Base-by-base conservation (phyloP, 257 asterid genomes). In the Nicotiana knightiana region DNA sequence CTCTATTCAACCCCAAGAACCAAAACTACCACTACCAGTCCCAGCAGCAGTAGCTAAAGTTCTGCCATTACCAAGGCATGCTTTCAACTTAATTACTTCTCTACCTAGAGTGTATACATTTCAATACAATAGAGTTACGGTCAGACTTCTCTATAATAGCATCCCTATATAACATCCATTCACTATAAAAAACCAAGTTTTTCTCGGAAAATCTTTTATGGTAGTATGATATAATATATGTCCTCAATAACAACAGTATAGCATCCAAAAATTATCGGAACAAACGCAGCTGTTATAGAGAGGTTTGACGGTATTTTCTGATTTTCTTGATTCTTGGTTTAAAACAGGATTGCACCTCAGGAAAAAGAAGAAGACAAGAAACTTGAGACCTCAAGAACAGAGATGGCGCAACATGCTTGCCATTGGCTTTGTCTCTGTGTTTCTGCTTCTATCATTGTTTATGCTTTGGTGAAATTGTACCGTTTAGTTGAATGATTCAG, bases 371-470 rank as follows among this genome's bases (percentile, higher is more conserved):
- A 80, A 18, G 67, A 80, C 71, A 82, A 83, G 30, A 71, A 79
- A 81, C 3, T 63, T n/a, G 87, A 37, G 12, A 77, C 63, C 11
- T 77, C 85, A 68, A 85, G 81, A 64, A 28, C 76, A 71, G 78
- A 83, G 28, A 81, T 43, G 3, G 9, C 86, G 21, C 81, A 90
- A 1, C 88, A 88, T 75, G 87, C 89, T 17, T 64, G 84, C 62
- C 85, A 83, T 13, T 90, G 93, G 96, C 64, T 91, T 59, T 89
- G 90, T 81, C 81, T 92, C 21, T 89, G 93, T 79, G 81, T 92
- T 81, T 85, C 93, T 37, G 87, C 92, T 73, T 89, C 94, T 21
- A 77, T 91, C 62, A 62, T 93, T 10, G 67, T 93, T 26, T 93
- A 93, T 85, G 84, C 94, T 18, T 15, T 89, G 83, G 15, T 93